Conservation (phyloP, 2,329 filamentous ascomycete genomes). For the Pestalotiopsis sp. region DNA sequence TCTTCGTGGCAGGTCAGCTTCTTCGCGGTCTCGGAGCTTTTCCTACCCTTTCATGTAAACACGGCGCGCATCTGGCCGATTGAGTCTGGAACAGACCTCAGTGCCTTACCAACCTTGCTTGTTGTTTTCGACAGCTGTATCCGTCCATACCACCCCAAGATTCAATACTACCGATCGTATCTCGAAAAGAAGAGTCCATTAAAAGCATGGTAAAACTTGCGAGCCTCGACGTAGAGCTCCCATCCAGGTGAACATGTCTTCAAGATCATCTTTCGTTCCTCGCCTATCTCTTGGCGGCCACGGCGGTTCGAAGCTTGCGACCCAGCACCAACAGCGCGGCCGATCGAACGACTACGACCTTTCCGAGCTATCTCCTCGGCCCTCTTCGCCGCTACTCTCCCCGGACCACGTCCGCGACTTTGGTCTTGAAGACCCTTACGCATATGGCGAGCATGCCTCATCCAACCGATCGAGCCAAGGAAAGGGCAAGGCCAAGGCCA, state of each 20-base stretch:
- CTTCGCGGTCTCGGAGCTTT: background rate
- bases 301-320: conserved; percentile 17
- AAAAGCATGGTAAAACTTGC: background rate
- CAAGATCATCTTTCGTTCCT: conserved; percentile 25
- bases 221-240: background rate
- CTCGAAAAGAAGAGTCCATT: background rate
- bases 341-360: conserved; percentile 29
- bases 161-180: background rate
- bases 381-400: conserved; percentile 27
- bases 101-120: background rate
- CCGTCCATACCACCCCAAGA: background rate
- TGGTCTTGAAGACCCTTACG: conserved; percentile 1
- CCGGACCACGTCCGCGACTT: conserved; percentile 15
- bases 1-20: background rate
- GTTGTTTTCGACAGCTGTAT: background rate
- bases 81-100: background rate
- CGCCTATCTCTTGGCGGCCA: conserved; percentile 26
- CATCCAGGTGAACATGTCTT: conserved; percentile 23
- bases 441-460: background rate
- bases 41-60: background rate
- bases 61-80: background rate
- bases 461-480: conserved; percentile 10
- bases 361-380: conserved; percentile 29
- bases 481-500: conserved; percentile 24
- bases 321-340: conserved; percentile 18